These are phyloP conservation scores for Fusarium sp. DNA, from an alignment of 2,329 filamentous ascomycete genomes.

Conservation along the genomic window DNA sequence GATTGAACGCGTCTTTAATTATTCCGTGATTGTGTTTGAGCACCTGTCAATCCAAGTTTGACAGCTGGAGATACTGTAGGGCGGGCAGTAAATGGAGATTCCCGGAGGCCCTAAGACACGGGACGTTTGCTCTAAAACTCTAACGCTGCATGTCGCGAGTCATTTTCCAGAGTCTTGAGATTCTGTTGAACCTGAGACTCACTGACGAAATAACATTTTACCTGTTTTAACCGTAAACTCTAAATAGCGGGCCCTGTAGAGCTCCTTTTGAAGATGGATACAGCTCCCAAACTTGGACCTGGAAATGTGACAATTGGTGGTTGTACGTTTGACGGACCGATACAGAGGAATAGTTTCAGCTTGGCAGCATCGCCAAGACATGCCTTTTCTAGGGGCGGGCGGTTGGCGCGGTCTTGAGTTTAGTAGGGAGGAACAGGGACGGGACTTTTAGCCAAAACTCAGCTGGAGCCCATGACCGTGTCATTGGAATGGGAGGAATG, in stretches of 20 bases:
- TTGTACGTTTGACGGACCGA: not conserved
- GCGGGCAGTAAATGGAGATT: not conserved
- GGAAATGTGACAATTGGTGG: not conserved
- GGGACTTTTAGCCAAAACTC: not conserved
- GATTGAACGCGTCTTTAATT: not conserved
- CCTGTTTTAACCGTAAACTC: conserved; percentile 5
- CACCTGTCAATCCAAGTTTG: not conserved
- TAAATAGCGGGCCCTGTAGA: conserved; percentile 17
- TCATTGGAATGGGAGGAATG: not conserved
- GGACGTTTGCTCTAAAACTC: not conserved
- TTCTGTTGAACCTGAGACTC: not conserved
- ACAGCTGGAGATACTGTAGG: not conserved
- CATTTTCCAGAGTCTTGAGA: not conserved
- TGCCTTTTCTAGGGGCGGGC: not conserved
- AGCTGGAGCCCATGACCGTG: not conserved
- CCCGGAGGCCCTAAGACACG: not conserved
- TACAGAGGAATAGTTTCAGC: not conserved
- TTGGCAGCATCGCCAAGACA: not conserved
- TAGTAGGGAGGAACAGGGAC: not conserved
- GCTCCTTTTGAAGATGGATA: not conserved
- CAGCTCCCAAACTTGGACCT: not conserved
- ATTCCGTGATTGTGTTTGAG: not conserved
- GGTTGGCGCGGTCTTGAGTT: not conserved
- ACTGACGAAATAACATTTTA: not conserved
- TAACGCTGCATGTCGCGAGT: conserved; percentile 4